Evolutionary conservation across 2,329 filamentous ascomycete species (phyloP).

Genomic region (Hypocreales sp.): DNA sequence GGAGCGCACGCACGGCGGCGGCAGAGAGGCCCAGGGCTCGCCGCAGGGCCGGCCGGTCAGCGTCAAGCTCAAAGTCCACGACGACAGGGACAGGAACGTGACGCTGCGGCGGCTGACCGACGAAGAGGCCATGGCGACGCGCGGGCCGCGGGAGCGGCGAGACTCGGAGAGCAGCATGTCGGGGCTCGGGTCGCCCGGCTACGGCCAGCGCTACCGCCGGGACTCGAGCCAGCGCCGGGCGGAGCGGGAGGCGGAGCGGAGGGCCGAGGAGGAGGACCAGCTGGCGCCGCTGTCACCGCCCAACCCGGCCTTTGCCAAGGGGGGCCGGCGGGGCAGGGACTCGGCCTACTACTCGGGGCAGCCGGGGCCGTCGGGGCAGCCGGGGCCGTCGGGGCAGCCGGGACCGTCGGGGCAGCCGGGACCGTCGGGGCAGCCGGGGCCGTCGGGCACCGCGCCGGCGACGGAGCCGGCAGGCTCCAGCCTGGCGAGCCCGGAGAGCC

Average conservation of each 20-base stretch:
- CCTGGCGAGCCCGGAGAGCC: slow-evolving; percentile 29
- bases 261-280: slow-evolving; percentile 21
- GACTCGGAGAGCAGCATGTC: slow-evolving; percentile 42
- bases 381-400: slow-evolving; percentile 33
- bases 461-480: slow-evolving; percentile 29
- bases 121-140: slow-evolving; percentile 34
- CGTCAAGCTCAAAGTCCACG: slow-evolving; percentile 44
- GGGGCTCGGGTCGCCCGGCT: slow-evolving; percentile 34
- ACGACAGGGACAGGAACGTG: slow-evolving; percentile 44
- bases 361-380: slow-evolving; percentile 26
- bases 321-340: slow-evolving; percentile 35
- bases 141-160: slow-evolving; percentile 23
- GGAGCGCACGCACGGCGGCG: slow-evolving; percentile 18
- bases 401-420: too few species aligned
- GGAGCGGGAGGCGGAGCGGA: slow-evolving; percentile 30
- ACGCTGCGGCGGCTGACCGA: slow-evolving; percentile 46
- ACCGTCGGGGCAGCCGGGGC: too few species aligned
- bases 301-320: slow-evolving; percentile 38
- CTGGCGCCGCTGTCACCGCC: slow-evolving; percentile 36
- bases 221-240: slow-evolving; percentile 27
- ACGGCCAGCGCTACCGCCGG: slow-evolving; percentile 33
- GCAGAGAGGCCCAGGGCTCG: slow-evolving; percentile 23
- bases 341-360: slow-evolving; percentile 45
- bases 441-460: slow-evolving; percentile 24
- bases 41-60: slow-evolving; percentile 32